Base-by-base conservation (phyloP, 257 asterid species). In the Jasminum sambac region DNA sequence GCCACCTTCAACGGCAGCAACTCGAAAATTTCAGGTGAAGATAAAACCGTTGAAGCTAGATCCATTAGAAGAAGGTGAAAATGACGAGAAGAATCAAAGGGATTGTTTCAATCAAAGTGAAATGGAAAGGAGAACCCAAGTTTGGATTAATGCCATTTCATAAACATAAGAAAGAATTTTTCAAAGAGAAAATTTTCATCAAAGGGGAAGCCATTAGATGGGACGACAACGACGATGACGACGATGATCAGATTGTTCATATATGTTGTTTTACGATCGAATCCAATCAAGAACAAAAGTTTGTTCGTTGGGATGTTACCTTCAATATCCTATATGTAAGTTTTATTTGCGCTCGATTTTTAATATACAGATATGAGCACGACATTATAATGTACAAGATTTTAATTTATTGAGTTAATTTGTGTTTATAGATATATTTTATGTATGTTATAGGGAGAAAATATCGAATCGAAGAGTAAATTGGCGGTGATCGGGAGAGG, bases 71-170 rank as follows among this genome's bases (percentile, higher is more conserved):
- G 74, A 16, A 61, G 59, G 66, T 60, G 78, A 48, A 38, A 64
- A 21, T 3, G 78, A 57, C 3, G 48, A 38, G 11, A 63, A 25
- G 36, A 48, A 50, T 6, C 69, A 69, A 41, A 79, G 63, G 63
- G 58, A 74, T 62, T 0, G 41, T 85, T 71, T 84, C 87, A 37
- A 57, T 88, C 40, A 77, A 71, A 64, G 52, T 86, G 13, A 88
- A 82, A 75, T 90, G 97, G 97, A 85, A 80, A 82, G 95, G 91
- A 10, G 90, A 83, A 76, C 79, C 82, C 9, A 86, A 68, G 79
- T 82, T 85, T 21, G 86, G 86, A 9, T 68, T 84, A 63, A 78
- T 76, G 63, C 85, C 84, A n/a, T 84, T 83, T 67, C 77, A 82
- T 64, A 74, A 79, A 76, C 78, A 37, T 4, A 80, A 79, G 13